Base-by-base conservation (phyloP, 495 filamentous ascomycete genomes). In the Hypomontagnella submonticulosa region DNA sequence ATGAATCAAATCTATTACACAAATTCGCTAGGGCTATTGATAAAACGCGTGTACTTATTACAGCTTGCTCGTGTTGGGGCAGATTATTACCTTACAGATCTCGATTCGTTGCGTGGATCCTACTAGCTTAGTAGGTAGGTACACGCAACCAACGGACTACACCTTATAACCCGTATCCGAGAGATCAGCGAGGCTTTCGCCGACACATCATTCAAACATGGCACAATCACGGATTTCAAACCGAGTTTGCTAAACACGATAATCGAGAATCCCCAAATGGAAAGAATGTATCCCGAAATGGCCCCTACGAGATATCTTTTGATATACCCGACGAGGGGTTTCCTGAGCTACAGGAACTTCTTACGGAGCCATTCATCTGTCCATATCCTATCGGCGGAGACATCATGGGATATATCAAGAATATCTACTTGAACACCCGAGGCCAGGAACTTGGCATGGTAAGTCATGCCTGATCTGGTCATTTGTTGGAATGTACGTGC, bases 101-200 rank as follows among this genome's bases (percentile, higher is more conserved):
- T n/a, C n/a, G n/a, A n/a, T n/a, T n/a, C n/a, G n/a, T n/a, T n/a
- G n/a, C n/a, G n/a, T n/a, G n/a, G n/a, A n/a, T n/a, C n/a, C n/a
- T n/a, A n/a, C n/a, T n/a, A n/a, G n/a, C n/a, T n/a, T n/a, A n/a
- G n/a, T n/a, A n/a, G n/a, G n/a, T n/a, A n/a, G n/a, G n/a, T n/a
- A n/a, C n/a, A n/a, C n/a, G n/a, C n/a, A n/a, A n/a, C n/a, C n/a
- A n/a, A n/a, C 0, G 55, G 55, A 0, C 57, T 83, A 16, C 70
- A 75, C 30, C 64, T 86, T 4, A 74, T 77, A 15, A 81, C 85
- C 1, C 13, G 67, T 3, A 66, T 84, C 13, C 62, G 76, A 4
- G 72, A 67, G 19, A 64, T 80, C 0, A 80, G 78, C 40, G 61
- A 73, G 4, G 43, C 37, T 0, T 85, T 85, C 41, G 62, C 79